Evolutionary conservation across 768 basidiomycete species (phyloP), one percentile per base, ranked within the genome.

Genomic region (Pulveroboletus sp.): DNA sequence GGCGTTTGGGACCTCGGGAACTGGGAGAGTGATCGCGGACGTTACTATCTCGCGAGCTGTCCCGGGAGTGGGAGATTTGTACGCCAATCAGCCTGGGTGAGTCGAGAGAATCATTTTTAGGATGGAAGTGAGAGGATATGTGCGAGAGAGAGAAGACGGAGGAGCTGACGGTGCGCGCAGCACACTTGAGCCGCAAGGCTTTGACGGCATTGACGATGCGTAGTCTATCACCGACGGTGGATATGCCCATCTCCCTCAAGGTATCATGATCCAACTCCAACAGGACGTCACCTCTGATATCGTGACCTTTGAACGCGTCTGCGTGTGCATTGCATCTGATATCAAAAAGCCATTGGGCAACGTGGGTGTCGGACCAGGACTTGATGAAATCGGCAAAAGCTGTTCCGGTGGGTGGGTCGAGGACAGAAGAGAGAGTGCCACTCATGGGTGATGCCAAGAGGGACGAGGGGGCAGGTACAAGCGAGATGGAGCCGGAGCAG

Each of bases 221-320:
- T 8, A 97, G 81, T 43, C 94, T 75, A 69, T 99, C 96, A 10
- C 96, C 96, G 37, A 99, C 86, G 68, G 86, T 91, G 30, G 75
- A 60, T 27, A 99, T 80, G 13, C 88, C 88, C 82, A 98, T 89
- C 69, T 99, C 96, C 64, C 85, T 90, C 43, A 99, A 71, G 2
- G 83, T 86, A 7, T 73, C 68, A 67, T 93, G 89, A 62, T 98
- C 95, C 39, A 98, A 73, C 55, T 99, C 96, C 43, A 97, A 76
- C 15, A 99, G 71, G 18, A 99, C 84, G 63, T 91, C 87, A 6
- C 95, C 93, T 44, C 91, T 73, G 59, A 99, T 95, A 63, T 99
- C 95, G 71, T 95, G 89, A 5, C 78, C 75, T 42, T 76, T 79
- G 73, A 99, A 99, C 0, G 77, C 73, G 8, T 74, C 68, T 9